Conservation (phyloP, 306 rosid species). For the Pyrus bretschneideri region DNA sequence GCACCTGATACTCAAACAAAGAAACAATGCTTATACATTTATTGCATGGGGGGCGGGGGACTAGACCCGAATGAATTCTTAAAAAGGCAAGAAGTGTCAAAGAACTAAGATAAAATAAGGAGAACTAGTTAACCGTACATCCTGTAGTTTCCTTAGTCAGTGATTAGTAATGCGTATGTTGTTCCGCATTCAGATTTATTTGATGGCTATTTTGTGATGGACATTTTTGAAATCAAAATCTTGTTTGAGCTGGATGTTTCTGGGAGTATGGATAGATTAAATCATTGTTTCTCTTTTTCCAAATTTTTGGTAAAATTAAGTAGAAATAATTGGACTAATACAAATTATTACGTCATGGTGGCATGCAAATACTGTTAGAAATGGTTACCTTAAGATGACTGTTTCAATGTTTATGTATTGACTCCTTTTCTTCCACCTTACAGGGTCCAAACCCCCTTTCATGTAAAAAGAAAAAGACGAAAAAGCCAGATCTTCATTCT, state of each 20-base stretch:
- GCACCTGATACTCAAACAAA: not conserved
- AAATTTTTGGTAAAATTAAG: not conserved
- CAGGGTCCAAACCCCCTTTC: constrained; percentile 96
- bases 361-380: not conserved
- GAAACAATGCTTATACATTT: not conserved
- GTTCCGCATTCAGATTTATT: not conserved
- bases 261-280: not conserved
- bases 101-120: not conserved
- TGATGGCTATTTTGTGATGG: too few relatives aligned
- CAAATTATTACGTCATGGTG: not conserved
- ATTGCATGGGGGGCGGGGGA: not conserved
- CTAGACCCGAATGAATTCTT: not conserved
- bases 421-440: constrained; percentile 10
- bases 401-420: not conserved
- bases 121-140: not conserved
- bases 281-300: not conserved
- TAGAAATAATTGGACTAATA: not conserved
- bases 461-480: constrained; percentile 64
- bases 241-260: not conserved
- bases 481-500: constrained; percentile 26
- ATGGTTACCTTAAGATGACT: not conserved
- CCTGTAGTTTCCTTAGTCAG: not conserved
- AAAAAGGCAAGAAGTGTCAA: not conserved
- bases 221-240: not conserved
- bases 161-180: not conserved